Percentiles rank a stretch among this genome's conserved stretches.
phyloP scores from a whole-genome alignment of 2,329 filamentous ascomycete genomes.

The Elsinoe ampelina region DNA sequence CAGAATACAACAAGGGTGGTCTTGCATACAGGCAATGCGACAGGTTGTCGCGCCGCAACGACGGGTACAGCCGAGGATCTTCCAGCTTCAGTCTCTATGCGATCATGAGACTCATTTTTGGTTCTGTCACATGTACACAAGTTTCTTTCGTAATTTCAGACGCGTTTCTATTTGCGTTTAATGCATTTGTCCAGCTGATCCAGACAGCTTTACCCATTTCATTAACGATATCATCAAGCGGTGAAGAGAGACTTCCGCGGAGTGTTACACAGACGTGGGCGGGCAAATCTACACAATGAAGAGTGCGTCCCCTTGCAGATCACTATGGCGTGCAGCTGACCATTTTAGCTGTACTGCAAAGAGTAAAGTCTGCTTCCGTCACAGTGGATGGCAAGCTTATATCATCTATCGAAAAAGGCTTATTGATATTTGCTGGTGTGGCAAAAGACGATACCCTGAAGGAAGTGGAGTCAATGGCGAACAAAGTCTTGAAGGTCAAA shows the following conservation, averaged over 20 bases:
- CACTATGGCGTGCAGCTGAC: conserved; percentile 20
- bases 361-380: conserved; percentile 90
- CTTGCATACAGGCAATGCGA: neutral
- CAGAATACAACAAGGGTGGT: conserved; percentile 3
- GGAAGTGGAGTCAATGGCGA: conserved; percentile 73
- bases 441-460: conserved; percentile 83
- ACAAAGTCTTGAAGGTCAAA: conserved; percentile 80
- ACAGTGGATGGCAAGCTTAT: conserved; percentile 85
- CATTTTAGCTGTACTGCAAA: conserved; percentile 70
- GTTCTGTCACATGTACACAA: conserved; percentile 8
- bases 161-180: neutral
- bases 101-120: conserved; percentile 5
- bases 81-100: neutral
- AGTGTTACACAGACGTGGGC: neutral
- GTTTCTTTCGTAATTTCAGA: neutral
- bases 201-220: neutral
- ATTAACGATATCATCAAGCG: neutral
- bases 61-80: neutral
- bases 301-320: conserved; percentile 25
- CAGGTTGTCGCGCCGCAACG: conserved; percentile 5
- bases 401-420: conserved; percentile 80
- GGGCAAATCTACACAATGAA: conserved; percentile 28
- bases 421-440: conserved; percentile 86
- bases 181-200: neutral
- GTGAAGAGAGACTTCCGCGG: neutral